Evolutionary conservation across 2,329 filamentous ascomycete genomes (phyloP).

Genomic region (Xylaria sp.): DNA sequence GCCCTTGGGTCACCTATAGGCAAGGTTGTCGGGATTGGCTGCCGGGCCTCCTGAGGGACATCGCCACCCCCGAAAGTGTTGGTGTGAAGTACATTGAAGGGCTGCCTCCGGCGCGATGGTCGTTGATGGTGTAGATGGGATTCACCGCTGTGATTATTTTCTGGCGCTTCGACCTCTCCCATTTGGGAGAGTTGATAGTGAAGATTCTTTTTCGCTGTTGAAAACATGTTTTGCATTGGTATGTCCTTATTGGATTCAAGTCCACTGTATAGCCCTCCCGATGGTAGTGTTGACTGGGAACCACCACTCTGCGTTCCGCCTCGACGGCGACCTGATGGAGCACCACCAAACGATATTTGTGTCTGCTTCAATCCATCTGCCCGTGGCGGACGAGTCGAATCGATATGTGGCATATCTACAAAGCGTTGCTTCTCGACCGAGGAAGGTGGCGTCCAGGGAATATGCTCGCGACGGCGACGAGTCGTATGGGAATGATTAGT

Average conservation of each 20-base stretch:
- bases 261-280: not conserved
- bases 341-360: conserved; percentile 43
- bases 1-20: conserved; percentile 47
- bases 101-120: conserved; percentile 17
- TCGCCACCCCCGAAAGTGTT: conserved; percentile 21
- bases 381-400: not conserved
- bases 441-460: conserved; percentile 49
- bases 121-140: conserved; percentile 19
- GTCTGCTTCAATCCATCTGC: conserved; percentile 43
- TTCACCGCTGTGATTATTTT: not conserved
- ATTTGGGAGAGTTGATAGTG: conserved; percentile 37
- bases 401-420: conserved; percentile 8
- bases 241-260: not conserved
- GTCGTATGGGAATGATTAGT: conserved; percentile 17
- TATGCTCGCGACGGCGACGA: conserved; percentile 35
- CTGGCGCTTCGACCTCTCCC: not conserved
- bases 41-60: conserved; percentile 33
- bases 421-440: conserved; percentile 35
- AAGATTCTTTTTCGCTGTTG: conserved; percentile 34
- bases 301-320: conserved; percentile 12
- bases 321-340: conserved; percentile 26
- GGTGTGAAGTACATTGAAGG: conserved; percentile 30
- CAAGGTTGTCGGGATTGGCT: conserved; percentile 46
- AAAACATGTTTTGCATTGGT: conserved; percentile 31
- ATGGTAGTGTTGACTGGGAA: not conserved